Percentiles rank a stretch among this genome's conserved stretches.
Evolutionary conservation across 192 early-diverging fungal species (phyloP).

Genomic region (Umbelopsis sp.): DNA sequence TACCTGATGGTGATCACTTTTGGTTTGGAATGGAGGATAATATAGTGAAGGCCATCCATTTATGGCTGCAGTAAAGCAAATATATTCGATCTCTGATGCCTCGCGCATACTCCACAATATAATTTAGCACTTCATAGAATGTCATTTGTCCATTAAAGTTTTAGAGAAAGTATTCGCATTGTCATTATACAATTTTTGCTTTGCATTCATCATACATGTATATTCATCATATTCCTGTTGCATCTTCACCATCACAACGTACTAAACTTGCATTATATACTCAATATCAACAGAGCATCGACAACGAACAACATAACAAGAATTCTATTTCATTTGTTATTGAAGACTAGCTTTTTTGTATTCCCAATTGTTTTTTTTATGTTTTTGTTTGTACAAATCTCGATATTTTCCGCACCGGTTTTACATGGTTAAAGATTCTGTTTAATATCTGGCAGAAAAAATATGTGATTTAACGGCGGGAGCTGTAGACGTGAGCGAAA

Average conservation of each 20-base stretch:
- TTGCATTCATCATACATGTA: too few species aligned
- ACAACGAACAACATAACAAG: neutral
- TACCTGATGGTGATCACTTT: constrained; percentile 28
- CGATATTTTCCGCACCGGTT: constrained; percentile 15
- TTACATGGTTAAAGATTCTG: constrained; percentile 41
- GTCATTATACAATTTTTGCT: too few species aligned
- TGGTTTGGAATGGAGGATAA: constrained; percentile 22
- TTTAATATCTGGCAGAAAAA: constrained; percentile 41
- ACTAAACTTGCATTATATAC: too few species aligned
- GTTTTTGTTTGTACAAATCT: constrained; percentile 49
- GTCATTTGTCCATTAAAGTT: too few species aligned
- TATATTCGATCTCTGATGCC: too few species aligned
- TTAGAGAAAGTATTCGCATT: too few species aligned
- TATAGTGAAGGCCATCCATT: constrained; percentile 6
- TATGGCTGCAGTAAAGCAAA: neutral
- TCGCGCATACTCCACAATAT: too few species aligned
- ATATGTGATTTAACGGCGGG: constrained; percentile 32
- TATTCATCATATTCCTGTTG: too few species aligned
- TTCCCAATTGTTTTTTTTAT: constrained; percentile 49
- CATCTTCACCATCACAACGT: too few species aligned
- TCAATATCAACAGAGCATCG: too few species aligned
- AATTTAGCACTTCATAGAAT: too few species aligned
- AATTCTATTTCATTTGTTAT: neutral
- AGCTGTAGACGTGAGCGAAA: constrained; percentile 53
- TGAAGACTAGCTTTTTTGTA: constrained; percentile 62